Percentiles rank a stretch among this genome's conserved stretches.
Evolutionary conservation across 2,329 filamentous ascomycete genomes (phyloP).

Genomic region (Tolypocladium tundrense): DNA sequence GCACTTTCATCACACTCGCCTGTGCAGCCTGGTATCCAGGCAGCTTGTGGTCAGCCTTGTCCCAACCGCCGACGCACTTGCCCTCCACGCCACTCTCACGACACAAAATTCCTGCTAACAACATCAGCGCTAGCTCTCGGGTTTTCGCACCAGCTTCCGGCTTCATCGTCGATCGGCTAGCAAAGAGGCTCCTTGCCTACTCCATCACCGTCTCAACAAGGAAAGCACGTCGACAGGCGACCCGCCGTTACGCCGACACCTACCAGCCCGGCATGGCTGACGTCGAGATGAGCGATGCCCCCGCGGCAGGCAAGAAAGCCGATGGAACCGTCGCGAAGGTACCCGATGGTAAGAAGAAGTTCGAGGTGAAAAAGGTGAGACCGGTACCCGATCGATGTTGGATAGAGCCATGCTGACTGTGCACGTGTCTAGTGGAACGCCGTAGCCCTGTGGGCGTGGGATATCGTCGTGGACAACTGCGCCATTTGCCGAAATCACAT

Average conservation of each 20-base stretch:
- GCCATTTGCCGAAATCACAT: conserved; percentile 99
- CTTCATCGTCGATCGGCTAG: neutral
- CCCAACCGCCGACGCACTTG: neutral
- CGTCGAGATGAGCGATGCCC: conserved; percentile 90
- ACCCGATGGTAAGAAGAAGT: conserved; percentile 76
- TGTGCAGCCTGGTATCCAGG: neutral
- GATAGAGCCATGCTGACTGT: conserved; percentile 1
- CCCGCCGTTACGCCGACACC: neutral
- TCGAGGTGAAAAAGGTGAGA: conserved; percentile 97
- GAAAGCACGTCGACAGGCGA: neutral
- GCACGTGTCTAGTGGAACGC: conserved; percentile 72
- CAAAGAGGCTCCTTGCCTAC: neutral
- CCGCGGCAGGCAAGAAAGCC: conserved; percentile 46
- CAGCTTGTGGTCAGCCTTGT: neutral
- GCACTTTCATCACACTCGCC: neutral
- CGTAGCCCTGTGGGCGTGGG: conserved; percentile 97
- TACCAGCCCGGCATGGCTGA: conserved; percentile 62
- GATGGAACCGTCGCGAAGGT: conserved; percentile 38
- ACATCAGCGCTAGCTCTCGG: neutral
- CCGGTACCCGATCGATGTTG: neutral
- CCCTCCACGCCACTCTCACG: neutral
- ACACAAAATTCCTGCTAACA: neutral
- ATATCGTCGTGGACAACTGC: conserved; percentile 98
- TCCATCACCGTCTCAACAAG: neutral
- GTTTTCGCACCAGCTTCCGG: neutral